A percentile compares a stretch with the other conserved stretches of the same genome.
Evolutionary conservation across 75 land plant species (phyloP).

Genomic region (Ceratopteris richardii): DNA sequence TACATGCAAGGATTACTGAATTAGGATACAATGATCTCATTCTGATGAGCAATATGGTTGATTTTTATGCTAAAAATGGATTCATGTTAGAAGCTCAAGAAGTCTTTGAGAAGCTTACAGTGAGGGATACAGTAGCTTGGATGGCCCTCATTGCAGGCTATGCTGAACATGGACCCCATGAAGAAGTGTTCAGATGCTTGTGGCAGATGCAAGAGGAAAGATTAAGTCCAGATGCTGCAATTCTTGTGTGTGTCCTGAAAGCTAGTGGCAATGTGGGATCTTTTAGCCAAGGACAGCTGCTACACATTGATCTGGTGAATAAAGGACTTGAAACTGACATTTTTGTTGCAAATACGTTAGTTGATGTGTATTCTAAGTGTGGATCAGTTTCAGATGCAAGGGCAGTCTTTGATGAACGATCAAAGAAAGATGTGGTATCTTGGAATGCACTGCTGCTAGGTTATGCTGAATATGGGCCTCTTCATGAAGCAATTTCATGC

Average conservation of each 20-base stretch:
- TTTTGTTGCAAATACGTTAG: constrained; percentile 46
- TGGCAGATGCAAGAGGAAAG: constrained; percentile 28
- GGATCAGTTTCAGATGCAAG: constrained; percentile 32
- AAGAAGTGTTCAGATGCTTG: constrained; percentile 35
- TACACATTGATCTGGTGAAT: constrained; percentile 38
- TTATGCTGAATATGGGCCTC: constrained; percentile 12
- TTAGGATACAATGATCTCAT: constrained; percentile 9
- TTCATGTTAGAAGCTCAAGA: constrained; percentile 14
- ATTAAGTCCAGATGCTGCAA: constrained; percentile 18
- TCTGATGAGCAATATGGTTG: constrained; percentile 10
- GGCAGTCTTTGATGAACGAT: constrained; percentile 22
- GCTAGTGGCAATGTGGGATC: constrained; percentile 44
- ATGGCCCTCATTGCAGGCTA: constrained; percentile 45
- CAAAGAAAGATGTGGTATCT: constrained; percentile 22
- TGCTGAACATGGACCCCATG: constrained; percentile 35
- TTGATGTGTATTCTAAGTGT: constrained; percentile 29
- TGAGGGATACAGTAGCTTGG: constrained; percentile 48
- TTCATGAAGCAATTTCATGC: constrained; percentile 6
- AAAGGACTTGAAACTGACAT: constrained; percentile 29
- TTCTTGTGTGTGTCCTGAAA: constrained; percentile 41
- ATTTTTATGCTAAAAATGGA: constrained; percentile 24
- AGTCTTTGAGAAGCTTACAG: constrained; percentile 25
- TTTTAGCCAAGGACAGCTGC: constrained; percentile 31
- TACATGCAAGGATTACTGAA: constrained; percentile 12
- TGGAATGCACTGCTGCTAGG: constrained; percentile 40